Percentiles rank a stretch among this genome's conserved stretches.
These are phyloP conservation scores for Cyathus striatus DNA, from an alignment of 768 basidiomycete species.

Conservation along the genomic window DNA sequence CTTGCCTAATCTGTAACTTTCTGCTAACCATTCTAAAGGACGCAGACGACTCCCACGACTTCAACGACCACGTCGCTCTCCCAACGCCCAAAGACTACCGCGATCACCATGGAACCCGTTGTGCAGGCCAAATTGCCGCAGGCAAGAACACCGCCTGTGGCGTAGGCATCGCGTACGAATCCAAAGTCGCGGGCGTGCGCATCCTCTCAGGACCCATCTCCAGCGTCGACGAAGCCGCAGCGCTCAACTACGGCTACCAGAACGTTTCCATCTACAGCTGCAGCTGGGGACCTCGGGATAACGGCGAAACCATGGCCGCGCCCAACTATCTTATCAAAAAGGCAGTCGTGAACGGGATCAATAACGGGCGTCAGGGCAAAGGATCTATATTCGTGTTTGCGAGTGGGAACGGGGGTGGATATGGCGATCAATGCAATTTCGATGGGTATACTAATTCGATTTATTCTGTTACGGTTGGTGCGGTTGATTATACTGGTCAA, in stretches of 20 bases:
- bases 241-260: conserved; percentile 92
- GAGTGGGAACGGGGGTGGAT: conserved; percentile 89
- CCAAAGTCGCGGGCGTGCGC: conserved; percentile 89
- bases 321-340: conserved; percentile 89
- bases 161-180: conserved; percentile 87
- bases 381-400: conserved; percentile 97
- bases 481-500: conserved; percentile 86
- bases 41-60: conserved; percentile 87
- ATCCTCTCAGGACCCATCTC: conserved; percentile 94
- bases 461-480: conserved; percentile 93
- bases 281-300: conserved; percentile 97
- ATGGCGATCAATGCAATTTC: conserved; percentile 97
- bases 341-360: conserved; percentile 90
- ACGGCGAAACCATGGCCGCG: conserved; percentile 91
- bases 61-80: conserved; percentile 86
- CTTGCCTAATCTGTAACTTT: conserved; percentile 1
- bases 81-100: conserved; percentile 86
- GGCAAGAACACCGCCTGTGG: conserved; percentile 91
- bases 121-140: conserved; percentile 95
- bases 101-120: conserved; percentile 96
- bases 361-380: conserved; percentile 83
- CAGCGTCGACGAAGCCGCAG: conserved; percentile 92
- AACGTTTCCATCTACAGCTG: conserved; percentile 93
- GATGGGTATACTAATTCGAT: conserved; percentile 99
- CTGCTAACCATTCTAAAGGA: conserved; percentile 53